Evolutionary conservation across 441 rosid genomes (phyloP).

Genomic region (Erysimum cheiri): DNA sequence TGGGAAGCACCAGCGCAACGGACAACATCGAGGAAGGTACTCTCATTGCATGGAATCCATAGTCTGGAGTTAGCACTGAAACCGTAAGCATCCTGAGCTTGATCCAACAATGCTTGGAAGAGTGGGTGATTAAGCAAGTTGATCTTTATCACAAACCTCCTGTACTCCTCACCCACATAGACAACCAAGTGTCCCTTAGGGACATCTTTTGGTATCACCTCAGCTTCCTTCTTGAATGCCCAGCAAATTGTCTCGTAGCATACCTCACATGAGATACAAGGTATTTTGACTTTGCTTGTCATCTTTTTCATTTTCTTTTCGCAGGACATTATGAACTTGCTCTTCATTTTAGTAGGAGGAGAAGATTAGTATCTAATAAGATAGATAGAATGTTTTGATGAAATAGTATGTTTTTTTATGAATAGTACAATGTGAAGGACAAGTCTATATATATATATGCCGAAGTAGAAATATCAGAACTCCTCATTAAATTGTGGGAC

Average conservation of each 20-base stretch:
- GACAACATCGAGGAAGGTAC: conserved; percentile 69
- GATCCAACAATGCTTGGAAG: conserved; percentile 81
- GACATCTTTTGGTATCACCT: conserved; percentile 76
- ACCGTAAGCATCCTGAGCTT: conserved; percentile 74
- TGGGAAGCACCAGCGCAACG: conserved; percentile 62
- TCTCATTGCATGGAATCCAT: conserved; percentile 85
- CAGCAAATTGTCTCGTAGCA: conserved; percentile 59
- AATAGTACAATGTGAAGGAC: conserved; percentile 43
- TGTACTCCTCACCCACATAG: conserved; percentile 76
- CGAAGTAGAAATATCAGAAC: conserved; percentile 37
- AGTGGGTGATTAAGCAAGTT: conserved; percentile 76
- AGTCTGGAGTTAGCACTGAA: conserved; percentile 71
- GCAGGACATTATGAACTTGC: conserved; percentile 50
- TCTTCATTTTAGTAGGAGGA: conserved; percentile 47
- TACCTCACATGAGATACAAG: conserved; percentile 56
- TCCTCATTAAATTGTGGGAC: conserved; percentile 56
- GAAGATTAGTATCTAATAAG: conserved; percentile 13
- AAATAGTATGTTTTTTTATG: conserved; percentile 31
- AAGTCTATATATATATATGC: conserved; percentile 52
- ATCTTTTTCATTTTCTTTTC: conserved; percentile 65
- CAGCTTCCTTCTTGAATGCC: conserved; percentile 53
- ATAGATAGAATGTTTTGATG: conserved; percentile 18
- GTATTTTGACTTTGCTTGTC: conserved; percentile 55
- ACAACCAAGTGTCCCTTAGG: conserved; percentile 92
- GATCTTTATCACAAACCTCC: conserved; percentile 74